A percentile compares a stretch with the other conserved stretches of the same genome.
These are phyloP conservation scores for Emergomyces pasteurianus DNA, from an alignment of 2,329 filamentous ascomycete species.

Conservation along the genomic window DNA sequence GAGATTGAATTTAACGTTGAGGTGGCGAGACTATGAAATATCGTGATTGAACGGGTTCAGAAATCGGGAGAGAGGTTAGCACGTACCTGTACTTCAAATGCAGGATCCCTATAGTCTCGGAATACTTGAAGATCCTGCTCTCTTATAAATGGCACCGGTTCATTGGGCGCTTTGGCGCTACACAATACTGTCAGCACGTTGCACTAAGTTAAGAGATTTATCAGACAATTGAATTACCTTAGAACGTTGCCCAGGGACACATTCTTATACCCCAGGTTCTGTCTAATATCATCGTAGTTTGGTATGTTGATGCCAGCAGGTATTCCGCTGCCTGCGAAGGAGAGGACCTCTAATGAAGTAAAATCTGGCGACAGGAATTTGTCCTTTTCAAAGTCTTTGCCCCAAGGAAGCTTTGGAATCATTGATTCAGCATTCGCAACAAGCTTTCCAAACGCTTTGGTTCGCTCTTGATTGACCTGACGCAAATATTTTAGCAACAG, in stretches of 20 bases:
- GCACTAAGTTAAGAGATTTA: not conserved
- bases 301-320: constrained; percentile 48
- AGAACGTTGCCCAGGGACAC: constrained; percentile 84
- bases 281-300: constrained; percentile 49
- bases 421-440: constrained; percentile 69
- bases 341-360: constrained; percentile 82
- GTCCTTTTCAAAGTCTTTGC: constrained; percentile 84
- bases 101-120: constrained; percentile 68
- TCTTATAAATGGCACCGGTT: constrained; percentile 82
- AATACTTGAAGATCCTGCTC: constrained; percentile 67
- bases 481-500: constrained; percentile 36
- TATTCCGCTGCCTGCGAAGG: constrained; percentile 57
- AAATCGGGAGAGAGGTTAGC: not conserved
- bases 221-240: not conserved
- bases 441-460: constrained; percentile 71
- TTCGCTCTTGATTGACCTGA: constrained; percentile 77
- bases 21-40: not conserved
- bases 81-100: constrained; percentile 76
- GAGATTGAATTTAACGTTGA: not conserved
- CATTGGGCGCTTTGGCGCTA: constrained; percentile 79
- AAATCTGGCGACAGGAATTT: constrained; percentile 93
- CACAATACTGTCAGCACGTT: not conserved
- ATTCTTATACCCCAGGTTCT: constrained; percentile 56
- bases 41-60: not conserved
- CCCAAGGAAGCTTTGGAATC: constrained; percentile 85